Evolutionary conservation across 2,329 filamentous ascomycete species (phyloP).

Genomic region (Dactylellina drechsleri): DNA sequence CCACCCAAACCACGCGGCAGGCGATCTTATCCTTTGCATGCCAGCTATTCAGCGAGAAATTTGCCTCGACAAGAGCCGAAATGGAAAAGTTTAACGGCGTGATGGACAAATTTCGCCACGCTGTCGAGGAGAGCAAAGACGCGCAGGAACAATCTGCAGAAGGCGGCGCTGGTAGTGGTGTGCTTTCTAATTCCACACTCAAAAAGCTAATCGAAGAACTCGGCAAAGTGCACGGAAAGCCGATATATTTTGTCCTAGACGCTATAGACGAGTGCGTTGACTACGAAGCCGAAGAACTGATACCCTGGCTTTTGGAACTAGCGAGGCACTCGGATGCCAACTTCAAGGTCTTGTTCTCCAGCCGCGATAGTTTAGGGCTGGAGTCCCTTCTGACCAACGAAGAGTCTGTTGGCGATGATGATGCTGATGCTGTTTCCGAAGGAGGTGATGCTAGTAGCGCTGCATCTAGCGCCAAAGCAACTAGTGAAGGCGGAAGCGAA

Average conservation of each 20-base stretch:
- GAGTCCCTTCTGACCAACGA: slow-evolving; percentile 19
- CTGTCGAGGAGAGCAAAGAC: slow-evolving; percentile 6
- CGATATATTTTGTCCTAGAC: slow-evolving; percentile 44
- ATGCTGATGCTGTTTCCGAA: slow-evolving; percentile 16
- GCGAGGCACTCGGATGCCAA: slow-evolving; percentile 31
- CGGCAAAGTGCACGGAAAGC: slow-evolving; percentile 26
- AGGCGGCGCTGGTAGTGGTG: slow-evolving; percentile 5
- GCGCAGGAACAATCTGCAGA: slow-evolving; percentile 6
- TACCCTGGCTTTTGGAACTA: slow-evolving; percentile 42
- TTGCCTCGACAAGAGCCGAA: slow-evolving; percentile 26
- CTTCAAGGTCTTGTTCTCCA: slow-evolving; percentile 44
- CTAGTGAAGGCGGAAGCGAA: not conserved
- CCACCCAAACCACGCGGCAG: slow-evolving; percentile 31
- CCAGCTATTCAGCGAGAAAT: slow-evolving; percentile 49
- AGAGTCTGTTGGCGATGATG: not conserved
- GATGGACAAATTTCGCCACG: slow-evolving; percentile 22
- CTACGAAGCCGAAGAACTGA: slow-evolving; percentile 33
- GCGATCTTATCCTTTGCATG: slow-evolving; percentile 25
- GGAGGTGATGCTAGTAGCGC: slow-evolving; percentile 13
- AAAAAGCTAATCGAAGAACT: slow-evolving; percentile 39
- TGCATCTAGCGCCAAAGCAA: not conserved
- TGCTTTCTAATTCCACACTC: slow-evolving; percentile 28
- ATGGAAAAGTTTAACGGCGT: slow-evolving; percentile 47
- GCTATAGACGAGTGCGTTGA: slow-evolving; percentile 50
- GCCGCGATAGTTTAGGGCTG: slow-evolving; percentile 40